Evolutionary conservation across 768 basidiomycete genomes (phyloP).

Genomic region (Pulveroboletus sp.): DNA sequence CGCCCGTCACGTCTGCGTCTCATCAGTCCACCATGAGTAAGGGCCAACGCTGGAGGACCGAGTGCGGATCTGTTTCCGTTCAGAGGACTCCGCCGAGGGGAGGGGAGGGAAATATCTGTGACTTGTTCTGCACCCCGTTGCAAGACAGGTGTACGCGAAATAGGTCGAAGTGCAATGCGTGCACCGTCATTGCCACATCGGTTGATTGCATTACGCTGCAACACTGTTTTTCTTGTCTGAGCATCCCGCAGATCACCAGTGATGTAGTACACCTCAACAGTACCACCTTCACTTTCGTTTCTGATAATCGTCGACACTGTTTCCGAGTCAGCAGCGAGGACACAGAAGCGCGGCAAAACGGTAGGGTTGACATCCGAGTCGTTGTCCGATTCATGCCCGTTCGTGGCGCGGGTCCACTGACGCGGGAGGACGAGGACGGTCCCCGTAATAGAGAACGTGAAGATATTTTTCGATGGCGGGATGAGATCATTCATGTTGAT

Average conservation of each 20-base stretch:
- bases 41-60: constrained; percentile 10
- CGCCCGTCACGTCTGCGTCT: constrained; percentile 50
- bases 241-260: constrained; percentile 55
- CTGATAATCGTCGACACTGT: constrained; percentile 52
- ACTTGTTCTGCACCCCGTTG: constrained; percentile 20
- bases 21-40: constrained; percentile 30
- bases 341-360: constrained; percentile 62
- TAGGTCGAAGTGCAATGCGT: constrained; percentile 50
- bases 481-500: constrained; percentile 77
- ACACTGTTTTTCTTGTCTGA: constrained; percentile 59
- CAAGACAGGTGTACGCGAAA: constrained; percentile 22
- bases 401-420: constrained; percentile 24
- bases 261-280: constrained; percentile 60
- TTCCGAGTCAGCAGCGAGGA: constrained; percentile 65
- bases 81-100: constrained; percentile 20
- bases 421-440: constrained; percentile 58
- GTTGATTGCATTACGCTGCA: constrained; percentile 56
- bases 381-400: constrained; percentile 19
- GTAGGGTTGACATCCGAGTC: constrained; percentile 48
- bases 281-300: constrained; percentile 51
- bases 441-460: constrained; percentile 65
- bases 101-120: constrained; percentile 19
- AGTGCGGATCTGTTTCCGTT: constrained; percentile 15
- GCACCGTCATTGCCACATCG: constrained; percentile 61
- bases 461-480: constrained; percentile 57